Evolutionary conservation across 768 basidiomycete genomes (phyloP), one percentile per base, ranked within the genome.

Genomic region (Amylocystis lapponica): DNA sequence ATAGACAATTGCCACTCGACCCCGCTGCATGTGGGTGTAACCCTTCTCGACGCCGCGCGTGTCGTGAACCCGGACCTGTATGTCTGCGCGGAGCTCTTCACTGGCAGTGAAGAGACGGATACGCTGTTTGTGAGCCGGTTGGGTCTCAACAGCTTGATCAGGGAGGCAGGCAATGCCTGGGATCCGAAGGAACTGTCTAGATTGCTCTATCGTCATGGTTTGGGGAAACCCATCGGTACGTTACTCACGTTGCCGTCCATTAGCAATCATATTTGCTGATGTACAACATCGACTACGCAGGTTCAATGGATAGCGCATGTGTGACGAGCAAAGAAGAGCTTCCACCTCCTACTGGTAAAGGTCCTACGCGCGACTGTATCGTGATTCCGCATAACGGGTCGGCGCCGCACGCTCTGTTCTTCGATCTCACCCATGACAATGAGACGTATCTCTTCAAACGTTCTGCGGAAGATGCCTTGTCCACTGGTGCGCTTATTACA

Each of bases 1-100:
- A 85, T 99, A 54, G 96, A 99, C 66, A 99, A 99, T 59, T 96
- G 92, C 49, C 95, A 99, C 65, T 98, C 95, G 3, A 99, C 96
- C 0, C 96, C 96, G 12, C 66, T 98, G 26, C 81, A 90, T 51
- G 92, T 98, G n/a, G 96, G 96, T n/a, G 83, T 84, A n/a, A 71
- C 74, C 34, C 83, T 99, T 70, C 81, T 99, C 27, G 96, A 99
- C 59, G 81, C 83, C 14, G 94, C 94, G 5, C 78, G 96, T 25
- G 81, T 81, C 17, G 79, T 81, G 39, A 91, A 91, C 51, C 94
- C 93, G 1, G 75, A 98, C 55, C 71, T 99, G n/a, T 98, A 98
- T 57, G 80, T 99, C 26, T 92, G 90, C 55, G 96, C 96, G 2
- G 96, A 99, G 64, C 74, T 99, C 31, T 99, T 98, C 60, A 97